These are phyloP conservation scores for Corynascus novoguineensis DNA, from an alignment of 495 filamentous ascomycete genomes.

Conservation along the genomic window DNA sequence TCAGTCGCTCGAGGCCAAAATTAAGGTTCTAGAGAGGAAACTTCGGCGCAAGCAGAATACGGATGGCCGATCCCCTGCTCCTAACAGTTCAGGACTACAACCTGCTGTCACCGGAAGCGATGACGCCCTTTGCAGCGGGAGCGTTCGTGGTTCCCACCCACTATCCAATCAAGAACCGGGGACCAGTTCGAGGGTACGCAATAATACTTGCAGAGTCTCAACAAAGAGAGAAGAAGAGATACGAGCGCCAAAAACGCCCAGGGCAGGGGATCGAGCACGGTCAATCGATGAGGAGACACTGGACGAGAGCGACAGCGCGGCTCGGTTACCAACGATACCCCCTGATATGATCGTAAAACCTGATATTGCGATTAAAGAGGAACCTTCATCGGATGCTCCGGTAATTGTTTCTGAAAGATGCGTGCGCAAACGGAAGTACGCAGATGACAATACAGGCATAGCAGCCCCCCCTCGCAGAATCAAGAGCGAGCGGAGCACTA, in stretches of 20 bases:
- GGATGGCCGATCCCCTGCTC: neutral
- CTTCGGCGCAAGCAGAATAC: constrained; percentile 6
- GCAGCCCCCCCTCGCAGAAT: constrained; percentile 22
- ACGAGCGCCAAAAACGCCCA: neutral
- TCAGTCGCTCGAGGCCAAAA: constrained; percentile 22
- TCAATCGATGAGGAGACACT: constrained; percentile 1
- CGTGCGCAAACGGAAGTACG: constrained; percentile 38
- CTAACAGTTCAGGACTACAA: neutral
- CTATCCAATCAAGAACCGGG: constrained; percentile 14
- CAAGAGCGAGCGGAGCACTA: constrained; percentile 32
- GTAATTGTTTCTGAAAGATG: constrained; percentile 41
- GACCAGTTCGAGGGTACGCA: neutral
- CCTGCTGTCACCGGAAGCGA: neutral
- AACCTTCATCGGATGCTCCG: constrained; percentile 42
- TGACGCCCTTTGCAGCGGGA: neutral
- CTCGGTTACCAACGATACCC: constrained; percentile 29
- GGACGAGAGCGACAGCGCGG: neutral
- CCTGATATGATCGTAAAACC: neutral
- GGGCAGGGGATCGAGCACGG: neutral
- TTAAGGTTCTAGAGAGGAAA: constrained; percentile 23
- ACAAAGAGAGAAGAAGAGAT: constrained; percentile 1
- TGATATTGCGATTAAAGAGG: constrained; percentile 32
- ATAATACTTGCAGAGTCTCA: neutral
- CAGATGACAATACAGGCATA: constrained; percentile 11
- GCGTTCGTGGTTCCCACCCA: constrained; percentile 6